Conservation (phyloP, 805 yeast species). For the Candida stauntonica region DNA sequence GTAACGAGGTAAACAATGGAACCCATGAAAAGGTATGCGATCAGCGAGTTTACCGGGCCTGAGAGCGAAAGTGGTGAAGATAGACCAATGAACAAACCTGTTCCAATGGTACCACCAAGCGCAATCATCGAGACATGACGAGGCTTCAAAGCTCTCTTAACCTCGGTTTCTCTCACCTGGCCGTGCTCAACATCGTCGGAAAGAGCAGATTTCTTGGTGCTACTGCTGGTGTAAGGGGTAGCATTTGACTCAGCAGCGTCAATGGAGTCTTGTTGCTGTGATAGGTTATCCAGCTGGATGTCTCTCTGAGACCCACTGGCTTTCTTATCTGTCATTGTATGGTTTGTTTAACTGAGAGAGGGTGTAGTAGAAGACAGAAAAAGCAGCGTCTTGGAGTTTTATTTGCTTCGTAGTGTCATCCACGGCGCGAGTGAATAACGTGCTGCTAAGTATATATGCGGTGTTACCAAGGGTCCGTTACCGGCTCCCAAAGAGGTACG, state of each 20-base stretch:
- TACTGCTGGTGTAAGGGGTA: constrained; percentile 1
- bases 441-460: neutral
- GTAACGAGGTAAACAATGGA: constrained; percentile 60
- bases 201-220: constrained; percentile 3
- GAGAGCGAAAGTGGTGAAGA: constrained; percentile 48
- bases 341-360: too few species aligned
- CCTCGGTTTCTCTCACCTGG: constrained; percentile 35
- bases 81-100: constrained; percentile 69
- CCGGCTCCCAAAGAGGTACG: too few species aligned
- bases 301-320: too few species aligned
- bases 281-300: neutral
- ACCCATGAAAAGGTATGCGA: constrained; percentile 65
- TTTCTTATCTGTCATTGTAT: too few species aligned
- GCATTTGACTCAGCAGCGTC: too few species aligned
- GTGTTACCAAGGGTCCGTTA: too few species aligned
- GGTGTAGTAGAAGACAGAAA: too few species aligned
- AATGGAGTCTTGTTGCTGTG: neutral
- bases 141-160: constrained; percentile 57
- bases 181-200: constrained; percentile 13
- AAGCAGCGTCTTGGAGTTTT: too few species aligned
- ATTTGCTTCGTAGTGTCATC: too few species aligned
- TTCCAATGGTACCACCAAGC: constrained; percentile 76
- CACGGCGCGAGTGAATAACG: neutral
- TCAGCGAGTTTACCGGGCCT: constrained; percentile 68
- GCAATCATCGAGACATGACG: constrained; percentile 76